Conservation (phyloP, 2,329 filamentous ascomycete genomes). For the Pseudogymnoascus sp. region DNA sequence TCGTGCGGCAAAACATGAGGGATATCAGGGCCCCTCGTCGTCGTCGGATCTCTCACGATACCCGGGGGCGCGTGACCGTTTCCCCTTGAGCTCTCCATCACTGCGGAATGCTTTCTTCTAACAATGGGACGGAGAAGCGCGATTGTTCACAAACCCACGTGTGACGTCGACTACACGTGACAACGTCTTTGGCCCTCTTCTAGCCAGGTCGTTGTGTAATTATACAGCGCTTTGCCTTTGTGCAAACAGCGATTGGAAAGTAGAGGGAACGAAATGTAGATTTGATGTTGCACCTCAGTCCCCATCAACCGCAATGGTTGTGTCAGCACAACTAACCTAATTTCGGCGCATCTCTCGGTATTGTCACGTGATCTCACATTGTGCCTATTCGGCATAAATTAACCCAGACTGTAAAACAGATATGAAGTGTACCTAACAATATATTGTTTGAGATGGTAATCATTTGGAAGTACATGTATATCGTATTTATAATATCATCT, state of each 20-base stretch:
- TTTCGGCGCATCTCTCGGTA: background rate
- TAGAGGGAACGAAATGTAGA: background rate
- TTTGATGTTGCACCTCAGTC: background rate
- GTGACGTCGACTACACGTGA: conserved; percentile 5
- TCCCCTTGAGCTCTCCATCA: background rate
- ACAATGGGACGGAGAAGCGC: background rate
- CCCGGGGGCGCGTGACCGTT: conserved; percentile 15
- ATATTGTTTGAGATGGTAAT: background rate
- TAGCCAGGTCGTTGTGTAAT: background rate
- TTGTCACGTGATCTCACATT: background rate
- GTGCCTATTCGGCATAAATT: background rate
- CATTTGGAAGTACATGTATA: background rate
- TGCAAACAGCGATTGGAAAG: background rate
- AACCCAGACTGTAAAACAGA: background rate
- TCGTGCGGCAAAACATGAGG: conserved; percentile 32
- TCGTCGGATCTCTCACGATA: conserved; percentile 17
- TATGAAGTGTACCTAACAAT: background rate
- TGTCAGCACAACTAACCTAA: background rate
- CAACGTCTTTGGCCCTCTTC: background rate
- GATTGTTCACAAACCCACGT: background rate
- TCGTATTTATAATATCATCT: background rate
- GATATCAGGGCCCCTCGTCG: conserved; percentile 21
- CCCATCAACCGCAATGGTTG: background rate
- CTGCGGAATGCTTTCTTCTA: background rate
- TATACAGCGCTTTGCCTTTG: background rate